Evolutionary conservation across 1,284 basidiomycete species (phyloP).

Genomic region (Heterobasidion occidentale): DNA sequence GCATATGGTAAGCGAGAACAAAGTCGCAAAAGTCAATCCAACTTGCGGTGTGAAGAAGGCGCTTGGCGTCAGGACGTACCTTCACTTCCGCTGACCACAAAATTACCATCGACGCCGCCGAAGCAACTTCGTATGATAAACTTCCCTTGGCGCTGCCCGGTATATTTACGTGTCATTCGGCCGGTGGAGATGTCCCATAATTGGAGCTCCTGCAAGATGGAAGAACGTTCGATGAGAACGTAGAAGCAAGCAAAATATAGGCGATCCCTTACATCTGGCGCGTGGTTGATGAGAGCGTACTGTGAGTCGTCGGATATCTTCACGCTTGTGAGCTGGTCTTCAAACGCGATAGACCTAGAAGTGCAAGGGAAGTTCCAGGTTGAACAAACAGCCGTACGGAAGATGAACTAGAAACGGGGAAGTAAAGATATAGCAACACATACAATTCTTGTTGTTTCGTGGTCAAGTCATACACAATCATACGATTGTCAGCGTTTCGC

Average conservation of each 20-base stretch:
- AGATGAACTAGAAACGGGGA: neutral
- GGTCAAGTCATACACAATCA: slow-evolving; percentile 71
- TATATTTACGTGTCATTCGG: slow-evolving; percentile 70
- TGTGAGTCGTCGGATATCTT: slow-evolving; percentile 84
- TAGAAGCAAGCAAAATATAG: slow-evolving; percentile 1
- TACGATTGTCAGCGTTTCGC: slow-evolving; percentile 45
- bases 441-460: slow-evolving; percentile 59
- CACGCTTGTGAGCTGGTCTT: slow-evolving; percentile 82
- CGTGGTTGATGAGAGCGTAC: slow-evolving; percentile 82
- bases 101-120: slow-evolving; percentile 86
- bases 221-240: slow-evolving; percentile 3
- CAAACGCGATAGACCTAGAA: slow-evolving; percentile 54
- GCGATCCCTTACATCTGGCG: slow-evolving; percentile 62
- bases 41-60: neutral
- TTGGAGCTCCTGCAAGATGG: slow-evolving; percentile 70
- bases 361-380: neutral
- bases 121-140: slow-evolving; percentile 92
- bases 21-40: neutral
- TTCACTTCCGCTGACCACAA: slow-evolving; percentile 92
- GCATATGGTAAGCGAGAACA: slow-evolving; percentile 1
- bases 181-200: slow-evolving; percentile 75
- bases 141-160: slow-evolving; percentile 72
- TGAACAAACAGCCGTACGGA: neutral
- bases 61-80: slow-evolving; percentile 40
- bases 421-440: slow-evolving; percentile 23